phyloP scores from a whole-genome alignment of 352 stramenopile genomes.

The Phytophthora idaei region DNA sequence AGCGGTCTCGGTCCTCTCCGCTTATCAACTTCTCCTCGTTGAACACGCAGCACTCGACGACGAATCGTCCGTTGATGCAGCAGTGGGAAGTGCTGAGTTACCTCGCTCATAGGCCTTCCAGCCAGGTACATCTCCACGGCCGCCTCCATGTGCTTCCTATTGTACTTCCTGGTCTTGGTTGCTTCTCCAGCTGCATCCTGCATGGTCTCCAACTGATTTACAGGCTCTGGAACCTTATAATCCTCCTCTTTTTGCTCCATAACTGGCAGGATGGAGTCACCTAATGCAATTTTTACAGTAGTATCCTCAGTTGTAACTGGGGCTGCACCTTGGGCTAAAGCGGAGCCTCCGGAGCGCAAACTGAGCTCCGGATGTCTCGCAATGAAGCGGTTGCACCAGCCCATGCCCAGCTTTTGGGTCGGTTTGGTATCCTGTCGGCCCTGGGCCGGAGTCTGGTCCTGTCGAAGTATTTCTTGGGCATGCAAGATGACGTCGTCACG shows the following conservation, averaged over 20 bases:
- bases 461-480: slow-evolving; percentile 16
- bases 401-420: slow-evolving; percentile 15
- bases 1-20: slow-evolving; percentile 24
- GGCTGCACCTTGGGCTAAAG: neutral
- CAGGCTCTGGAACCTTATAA: neutral
- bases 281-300: neutral
- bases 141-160: slow-evolving; percentile 31
- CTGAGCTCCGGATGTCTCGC: slow-evolving; percentile 19
- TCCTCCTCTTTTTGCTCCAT: neutral
- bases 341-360: slow-evolving; percentile 9
- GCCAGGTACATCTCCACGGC: slow-evolving; percentile 30
- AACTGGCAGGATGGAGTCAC: neutral
- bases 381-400: slow-evolving; percentile 35
- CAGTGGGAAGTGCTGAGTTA: slow-evolving; percentile 23
- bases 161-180: slow-evolving; percentile 29
- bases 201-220: neutral
- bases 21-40: slow-evolving; percentile 27
- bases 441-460: neutral
- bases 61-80: slow-evolving; percentile 30
- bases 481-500: slow-evolving; percentile 22
- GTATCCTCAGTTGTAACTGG: neutral
- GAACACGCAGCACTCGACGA: slow-evolving; percentile 27
- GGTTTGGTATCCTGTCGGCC: slow-evolving; percentile 4
- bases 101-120: slow-evolving; percentile 22
- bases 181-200: neutral